Evolutionary conservation across 495 filamentous ascomycete species (phyloP), one percentile per base, ranked within the genome.

Genomic region (Xylaria venustula): DNA sequence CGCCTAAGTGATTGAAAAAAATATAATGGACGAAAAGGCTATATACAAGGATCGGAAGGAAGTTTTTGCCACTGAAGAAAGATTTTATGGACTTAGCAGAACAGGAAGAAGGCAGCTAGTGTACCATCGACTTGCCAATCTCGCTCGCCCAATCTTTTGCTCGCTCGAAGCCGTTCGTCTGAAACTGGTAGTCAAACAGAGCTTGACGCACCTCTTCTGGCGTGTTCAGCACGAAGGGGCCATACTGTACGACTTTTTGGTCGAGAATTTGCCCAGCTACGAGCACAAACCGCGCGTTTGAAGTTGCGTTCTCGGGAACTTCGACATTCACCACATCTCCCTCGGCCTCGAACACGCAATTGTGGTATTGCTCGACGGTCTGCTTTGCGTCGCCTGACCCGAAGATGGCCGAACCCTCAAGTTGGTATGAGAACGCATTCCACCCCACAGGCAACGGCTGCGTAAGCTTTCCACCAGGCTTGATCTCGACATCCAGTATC

Each of bases 181-280:
- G 80, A 47, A 80, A 88, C 77, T 92, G 90, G 67, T 88, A 98
- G 75, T 98, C 93, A 51, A 86, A 75, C 83, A 98, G 87, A 2
- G 94, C 91, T 78, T 97, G 85, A 64, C 92, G 89, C 40, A 98
- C 91, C 71, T 94, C 86, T 65, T 96, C 91, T 67, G 91, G 81
- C 11, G 82, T 83, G 36, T 81, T 96, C 61, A 96, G 68, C 14
- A 98, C 94, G 71, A 98, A 98, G 2, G 93, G 93, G 0, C 93
- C 93, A 71, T 98, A 97, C 82, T 98, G 93, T 25, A 97, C 90
- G 20, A 98, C 88, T 54, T 90, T 87, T 74, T 98, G 93, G 69
- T 97, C 88, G 14, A 97, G 81, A 15, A 92, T 90, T 67, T 91
- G 83, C 1, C 93, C 93, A 0, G 93, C 90, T 36, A 97, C 80